Percentiles rank a stretch among this genome's conserved stretches.
Conservation (phyloP, 148 eudicot species). For the Persicaria maculosa region DNA sequence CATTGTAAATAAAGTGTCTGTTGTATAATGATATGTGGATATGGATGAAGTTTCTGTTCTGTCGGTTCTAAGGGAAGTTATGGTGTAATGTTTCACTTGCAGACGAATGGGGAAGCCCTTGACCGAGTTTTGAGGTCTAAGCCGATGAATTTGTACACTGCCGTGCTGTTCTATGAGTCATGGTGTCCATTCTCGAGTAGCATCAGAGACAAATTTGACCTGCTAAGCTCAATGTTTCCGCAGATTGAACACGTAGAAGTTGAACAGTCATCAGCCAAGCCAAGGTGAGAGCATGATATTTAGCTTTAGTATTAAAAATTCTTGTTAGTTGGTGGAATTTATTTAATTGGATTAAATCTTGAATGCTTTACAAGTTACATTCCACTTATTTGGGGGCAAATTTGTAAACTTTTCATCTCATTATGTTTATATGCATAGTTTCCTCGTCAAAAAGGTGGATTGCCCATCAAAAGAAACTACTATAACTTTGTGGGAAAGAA, state of each 20-base stretch:
- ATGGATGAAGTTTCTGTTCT: background rate
- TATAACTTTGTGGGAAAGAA: background rate
- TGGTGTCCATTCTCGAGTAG: conserved; percentile 53
- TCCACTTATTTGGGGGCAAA: background rate
- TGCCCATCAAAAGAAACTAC: background rate
- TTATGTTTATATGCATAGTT: background rate
- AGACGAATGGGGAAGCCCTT: conserved; percentile 50
- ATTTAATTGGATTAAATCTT: background rate
- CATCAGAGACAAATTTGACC: conserved; percentile 31
- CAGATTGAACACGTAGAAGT: conserved; percentile 48
- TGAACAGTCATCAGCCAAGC: conserved; percentile 49
- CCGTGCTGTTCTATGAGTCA: conserved; percentile 54
- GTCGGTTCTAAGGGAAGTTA: background rate
- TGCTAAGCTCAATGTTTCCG: conserved; percentile 55
- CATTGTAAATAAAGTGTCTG: background rate
- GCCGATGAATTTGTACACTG: conserved; percentile 23
- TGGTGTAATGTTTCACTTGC: background rate
- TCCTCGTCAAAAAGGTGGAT: background rate
- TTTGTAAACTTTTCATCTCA: background rate
- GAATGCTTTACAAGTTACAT: background rate
- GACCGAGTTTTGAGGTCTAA: conserved; percentile 36
- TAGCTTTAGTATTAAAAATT: background rate
- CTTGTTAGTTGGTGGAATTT: background rate
- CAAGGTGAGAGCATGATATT: conserved; percentile 35
- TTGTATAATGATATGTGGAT: background rate